phyloP scores from a whole-genome alignment of 2,329 filamentous ascomycete genomes.

The Penicillium capsulatum region DNA sequence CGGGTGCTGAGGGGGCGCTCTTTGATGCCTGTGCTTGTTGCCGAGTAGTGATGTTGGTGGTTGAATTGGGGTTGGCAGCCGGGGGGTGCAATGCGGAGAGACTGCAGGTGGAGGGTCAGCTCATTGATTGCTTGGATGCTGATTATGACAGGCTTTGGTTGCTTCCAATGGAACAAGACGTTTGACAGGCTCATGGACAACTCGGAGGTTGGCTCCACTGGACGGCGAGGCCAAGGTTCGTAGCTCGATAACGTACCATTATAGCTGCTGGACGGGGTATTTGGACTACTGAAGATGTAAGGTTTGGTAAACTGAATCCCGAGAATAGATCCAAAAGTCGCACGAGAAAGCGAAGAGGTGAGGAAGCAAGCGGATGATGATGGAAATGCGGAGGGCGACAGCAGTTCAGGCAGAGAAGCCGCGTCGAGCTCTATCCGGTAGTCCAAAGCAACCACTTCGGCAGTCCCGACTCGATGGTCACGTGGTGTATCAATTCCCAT shows the following conservation, averaged over 20 bases:
- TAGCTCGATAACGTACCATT: slow-evolving; percentile 32
- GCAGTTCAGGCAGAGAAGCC: slow-evolving; percentile 24
- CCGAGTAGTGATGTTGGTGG: slow-evolving; percentile 60
- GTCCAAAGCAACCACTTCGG: slow-evolving; percentile 23
- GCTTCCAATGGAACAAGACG: too few species aligned
- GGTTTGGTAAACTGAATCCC: too few species aligned
- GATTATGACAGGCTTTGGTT: not conserved
- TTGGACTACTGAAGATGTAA: not conserved
- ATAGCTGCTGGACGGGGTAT: slow-evolving; percentile 13
- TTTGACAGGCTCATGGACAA: not conserved
- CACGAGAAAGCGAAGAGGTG: too few species aligned
- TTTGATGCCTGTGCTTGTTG: slow-evolving; percentile 50
- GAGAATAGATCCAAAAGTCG: too few species aligned
- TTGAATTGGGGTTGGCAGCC: slow-evolving; percentile 61
- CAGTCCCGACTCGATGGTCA: slow-evolving; percentile 11
- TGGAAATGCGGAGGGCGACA: slow-evolving; percentile 16
- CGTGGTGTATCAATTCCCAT: slow-evolving; percentile 23
- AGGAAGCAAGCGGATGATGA: too few species aligned
- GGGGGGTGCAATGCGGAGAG: slow-evolving; percentile 85
- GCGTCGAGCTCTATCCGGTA: slow-evolving; percentile 38
- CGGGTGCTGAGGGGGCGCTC: slow-evolving; percentile 83
- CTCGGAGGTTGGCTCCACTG: slow-evolving; percentile 10
- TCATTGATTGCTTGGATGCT: not conserved
- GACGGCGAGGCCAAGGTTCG: slow-evolving; percentile 9
- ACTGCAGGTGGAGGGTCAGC: slow-evolving; percentile 49